Evolutionary conservation across 2,329 filamentous ascomycete species (phyloP).

Genomic region (Verruconis gallopava): DNA sequence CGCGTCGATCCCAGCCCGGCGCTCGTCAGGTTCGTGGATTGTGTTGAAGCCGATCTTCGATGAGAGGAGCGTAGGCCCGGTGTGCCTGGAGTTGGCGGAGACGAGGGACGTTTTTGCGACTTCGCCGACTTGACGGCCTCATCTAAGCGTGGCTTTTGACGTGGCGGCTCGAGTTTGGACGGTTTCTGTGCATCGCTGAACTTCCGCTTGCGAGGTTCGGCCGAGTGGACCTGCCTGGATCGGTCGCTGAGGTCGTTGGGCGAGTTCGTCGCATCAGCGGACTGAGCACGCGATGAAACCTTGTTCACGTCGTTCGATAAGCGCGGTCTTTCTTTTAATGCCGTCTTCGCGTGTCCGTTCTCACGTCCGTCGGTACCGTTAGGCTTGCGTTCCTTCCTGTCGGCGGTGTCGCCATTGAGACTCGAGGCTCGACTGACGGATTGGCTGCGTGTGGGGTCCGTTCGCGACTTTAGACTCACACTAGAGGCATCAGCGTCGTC

Average conservation of each 20-base stretch:
- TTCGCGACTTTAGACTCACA: not conserved
- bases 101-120: conserved; percentile 17
- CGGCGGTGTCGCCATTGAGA: conserved; percentile 6
- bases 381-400: conserved; percentile 6
- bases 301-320: conserved; percentile 2
- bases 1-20: not conserved
- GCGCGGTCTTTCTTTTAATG: not conserved
- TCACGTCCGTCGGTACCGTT: conserved; percentile 7
- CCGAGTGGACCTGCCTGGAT: conserved; percentile 24
- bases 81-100: conserved; percentile 10
- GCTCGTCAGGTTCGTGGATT: conserved; percentile 6
- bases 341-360: conserved; percentile 6
- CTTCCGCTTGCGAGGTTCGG: conserved; percentile 29
- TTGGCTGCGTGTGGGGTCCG: conserved; percentile 3
- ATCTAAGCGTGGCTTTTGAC: conserved; percentile 19
- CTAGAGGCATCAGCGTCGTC: conserved; percentile 15
- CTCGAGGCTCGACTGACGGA: conserved; percentile 5
- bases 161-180: conserved; percentile 25
- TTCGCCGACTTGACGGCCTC: conserved; percentile 12
- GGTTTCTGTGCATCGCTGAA: conserved; percentile 23
- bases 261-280: conserved; percentile 14
- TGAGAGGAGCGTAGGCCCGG: conserved; percentile 9
- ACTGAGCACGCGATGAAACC: conserved; percentile 8
- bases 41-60: conserved; percentile 10
- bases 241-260: conserved; percentile 13